Base-by-base conservation (phyloP, 805 yeast species). In the Isabelozyma pseudorhagii region DNA sequence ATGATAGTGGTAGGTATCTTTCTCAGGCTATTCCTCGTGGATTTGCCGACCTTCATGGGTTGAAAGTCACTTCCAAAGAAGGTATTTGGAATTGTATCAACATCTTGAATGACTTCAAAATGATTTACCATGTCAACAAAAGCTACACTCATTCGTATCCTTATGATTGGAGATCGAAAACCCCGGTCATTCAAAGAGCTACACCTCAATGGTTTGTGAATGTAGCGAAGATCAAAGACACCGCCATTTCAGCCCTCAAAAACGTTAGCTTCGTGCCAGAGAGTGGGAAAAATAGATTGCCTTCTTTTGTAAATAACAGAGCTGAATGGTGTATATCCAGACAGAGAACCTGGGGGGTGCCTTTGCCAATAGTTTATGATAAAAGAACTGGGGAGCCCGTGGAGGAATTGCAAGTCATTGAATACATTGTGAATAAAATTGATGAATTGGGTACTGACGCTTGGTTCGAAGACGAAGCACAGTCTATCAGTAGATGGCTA, bases 191-290 rank as follows among this genome's bases (percentile, higher is more conserved):
- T 45, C 89, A 94, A 51, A 77, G 98, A 51, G 84, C 98, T 0
- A 94, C 99, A 0, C 94, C 97, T 1, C 99, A 94, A 67, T 94
- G 98, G 96, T 94, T 94, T 66, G 87, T 94, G 7, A 88, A 92
- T 63, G 87, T 94, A 34, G 87, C 84, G 28, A 77, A 77, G 48
- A 85, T 92, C 46, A 91, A 89, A 60, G 72, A 71, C 0, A 57
- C 68, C 8, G 91, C 97, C 0, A 60, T 82, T 2, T 63, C 73
- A 14, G 82, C 92, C 7, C 60, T 94, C 38, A 68, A 78, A 0
- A 58, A 69, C 2, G 97, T 93, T 5, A 66, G 76, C 15, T 94
- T 94, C 61, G 69, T 74, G 44, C 99, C 99, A 0, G 81, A 77
- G 44, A 69, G 81, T 10, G 97, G 97, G 1, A 70, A 71, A 29